Percentiles rank a stretch among this genome's conserved stretches.
Conservation (phyloP, 2,329 filamentous ascomycete species). For the Venturia aucupariae region DNA sequence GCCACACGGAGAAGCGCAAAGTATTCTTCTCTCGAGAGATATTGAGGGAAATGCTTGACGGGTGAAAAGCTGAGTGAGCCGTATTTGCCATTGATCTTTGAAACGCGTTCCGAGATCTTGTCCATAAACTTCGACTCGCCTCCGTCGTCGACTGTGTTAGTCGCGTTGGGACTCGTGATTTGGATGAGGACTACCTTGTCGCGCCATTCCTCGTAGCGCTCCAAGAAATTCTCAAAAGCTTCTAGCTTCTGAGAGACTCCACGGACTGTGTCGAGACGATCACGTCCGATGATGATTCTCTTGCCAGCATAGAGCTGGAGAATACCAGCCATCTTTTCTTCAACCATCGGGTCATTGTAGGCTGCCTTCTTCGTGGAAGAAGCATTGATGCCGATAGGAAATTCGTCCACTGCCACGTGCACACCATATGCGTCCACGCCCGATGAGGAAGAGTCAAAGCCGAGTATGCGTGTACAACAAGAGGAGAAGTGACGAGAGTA, state of each 20-base stretch:
- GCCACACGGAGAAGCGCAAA: slow-evolving; percentile 85
- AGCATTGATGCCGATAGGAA: slow-evolving; percentile 92
- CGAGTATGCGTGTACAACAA: slow-evolving; percentile 82
- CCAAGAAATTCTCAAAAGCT: slow-evolving; percentile 86
- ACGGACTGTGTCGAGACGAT: slow-evolving; percentile 84
- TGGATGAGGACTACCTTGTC: slow-evolving; percentile 91
- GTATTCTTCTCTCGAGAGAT: slow-evolving; percentile 82
- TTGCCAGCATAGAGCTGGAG: slow-evolving; percentile 74
- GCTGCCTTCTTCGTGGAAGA: slow-evolving; percentile 65
- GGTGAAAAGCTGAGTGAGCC: slow-evolving; percentile 83
- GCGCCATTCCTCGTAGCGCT: slow-evolving; percentile 83
- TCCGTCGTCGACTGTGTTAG: background rate
- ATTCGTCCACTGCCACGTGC: slow-evolving; percentile 83
- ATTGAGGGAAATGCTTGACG: slow-evolving; percentile 91
- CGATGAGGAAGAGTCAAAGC: slow-evolving; percentile 77
- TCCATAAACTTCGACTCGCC: slow-evolving; percentile 75
- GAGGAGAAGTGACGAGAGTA: slow-evolving; percentile 92
- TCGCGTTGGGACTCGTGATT: slow-evolving; percentile 70
- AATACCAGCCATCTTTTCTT: slow-evolving; percentile 62
- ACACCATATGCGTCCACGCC: slow-evolving; percentile 84
- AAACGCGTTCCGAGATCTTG: slow-evolving; percentile 82
- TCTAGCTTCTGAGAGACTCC: slow-evolving; percentile 94
- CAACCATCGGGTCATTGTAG: slow-evolving; percentile 59
- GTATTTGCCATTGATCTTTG: slow-evolving; percentile 83
- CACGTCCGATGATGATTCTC: slow-evolving; percentile 90